phyloP scores from a whole-genome alignment of 192 early-diverging fungal genomes.

The Phlyctochytrium arcticum region DNA sequence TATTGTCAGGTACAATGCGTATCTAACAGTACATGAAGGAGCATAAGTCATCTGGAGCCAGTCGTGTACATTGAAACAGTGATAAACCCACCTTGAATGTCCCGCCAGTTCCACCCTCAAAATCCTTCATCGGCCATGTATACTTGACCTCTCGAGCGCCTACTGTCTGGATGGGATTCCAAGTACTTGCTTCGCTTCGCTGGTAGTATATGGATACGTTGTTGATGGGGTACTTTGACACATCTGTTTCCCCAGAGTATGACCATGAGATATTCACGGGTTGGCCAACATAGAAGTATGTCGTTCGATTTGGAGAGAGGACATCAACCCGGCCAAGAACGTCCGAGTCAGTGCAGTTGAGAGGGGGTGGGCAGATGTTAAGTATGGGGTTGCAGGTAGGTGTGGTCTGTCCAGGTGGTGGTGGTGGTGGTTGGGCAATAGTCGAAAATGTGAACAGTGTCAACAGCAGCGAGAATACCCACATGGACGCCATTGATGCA shows the following conservation, averaged over 20 bases:
- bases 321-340: neutral
- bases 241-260: slow-evolving; percentile 7
- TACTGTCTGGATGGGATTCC: neutral
- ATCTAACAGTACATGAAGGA: neutral
- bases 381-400: neutral
- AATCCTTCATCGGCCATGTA: neutral
- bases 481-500: too few species aligned
- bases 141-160: neutral
- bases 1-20: slow-evolving; percentile 1
- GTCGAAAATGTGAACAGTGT: too few species aligned
- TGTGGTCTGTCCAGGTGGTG: too few species aligned
- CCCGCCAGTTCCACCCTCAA: neutral
- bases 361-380: neutral
- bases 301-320: neutral
- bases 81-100: neutral
- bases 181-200: neutral
- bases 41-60: neutral
- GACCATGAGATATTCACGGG: slow-evolving; percentile 17
- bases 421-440: neutral
- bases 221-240: neutral
- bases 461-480: too few species aligned
- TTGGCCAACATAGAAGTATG: slow-evolving; percentile 8
- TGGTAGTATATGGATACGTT: neutral
- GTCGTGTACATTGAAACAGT: neutral
- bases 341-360: neutral